Conservation (phyloP, 306 rosid genomes). For the Albizia julibrissin region DNA sequence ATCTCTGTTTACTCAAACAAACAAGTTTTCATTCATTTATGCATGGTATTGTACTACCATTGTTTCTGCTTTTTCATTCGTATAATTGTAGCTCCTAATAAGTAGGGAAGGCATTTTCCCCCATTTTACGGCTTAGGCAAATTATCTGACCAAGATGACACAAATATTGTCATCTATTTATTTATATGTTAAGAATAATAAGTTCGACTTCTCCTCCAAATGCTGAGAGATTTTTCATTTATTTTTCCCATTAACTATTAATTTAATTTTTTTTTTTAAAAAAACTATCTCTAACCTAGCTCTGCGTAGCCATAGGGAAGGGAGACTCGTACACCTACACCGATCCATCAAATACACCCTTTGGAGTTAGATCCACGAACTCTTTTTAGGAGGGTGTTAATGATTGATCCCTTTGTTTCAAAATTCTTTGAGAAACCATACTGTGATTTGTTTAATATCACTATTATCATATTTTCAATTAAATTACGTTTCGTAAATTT, state of each 20-base stretch:
- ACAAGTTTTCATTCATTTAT: conserved; percentile 14
- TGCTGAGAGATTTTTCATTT: background rate
- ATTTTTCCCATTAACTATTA: background rate
- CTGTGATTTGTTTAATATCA: background rate
- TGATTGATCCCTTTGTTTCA: too few species aligned
- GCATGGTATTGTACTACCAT: too few species aligned
- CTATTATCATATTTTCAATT: background rate
- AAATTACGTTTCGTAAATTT: background rate
- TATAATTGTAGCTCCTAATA: background rate
- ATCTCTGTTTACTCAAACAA: conserved; percentile 21
- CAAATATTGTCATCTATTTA: background rate
- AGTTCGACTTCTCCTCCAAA: background rate
- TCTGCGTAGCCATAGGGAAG: too few species aligned
- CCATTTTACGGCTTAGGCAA: background rate
- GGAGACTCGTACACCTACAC: too few species aligned
- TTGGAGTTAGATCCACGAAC: too few species aligned
- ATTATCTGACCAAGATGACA: too few species aligned
- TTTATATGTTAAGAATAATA: background rate
- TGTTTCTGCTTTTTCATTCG: background rate
- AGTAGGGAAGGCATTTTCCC: conserved; percentile 3
- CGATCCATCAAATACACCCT: too few species aligned
- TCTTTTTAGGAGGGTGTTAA: too few species aligned
- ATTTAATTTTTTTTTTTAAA: background rate
- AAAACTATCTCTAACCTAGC: too few species aligned
- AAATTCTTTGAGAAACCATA: background rate